Percentiles rank a stretch among this genome's conserved stretches.
phyloP scores from a whole-genome alignment of 139 green algal species.

The Closterium sp. region DNA sequence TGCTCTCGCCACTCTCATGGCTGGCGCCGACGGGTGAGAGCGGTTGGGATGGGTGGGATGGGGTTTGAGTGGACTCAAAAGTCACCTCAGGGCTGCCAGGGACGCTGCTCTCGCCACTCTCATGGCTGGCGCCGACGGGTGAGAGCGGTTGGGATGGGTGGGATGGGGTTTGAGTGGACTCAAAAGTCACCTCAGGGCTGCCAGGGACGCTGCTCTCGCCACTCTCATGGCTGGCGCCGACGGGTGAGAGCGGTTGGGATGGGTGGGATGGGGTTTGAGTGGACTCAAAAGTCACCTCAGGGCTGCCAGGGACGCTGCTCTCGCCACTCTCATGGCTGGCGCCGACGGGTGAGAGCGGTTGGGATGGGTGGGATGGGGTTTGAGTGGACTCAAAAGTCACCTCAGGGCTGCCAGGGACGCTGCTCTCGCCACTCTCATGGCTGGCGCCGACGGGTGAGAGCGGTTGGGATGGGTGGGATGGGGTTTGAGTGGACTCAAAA shows the following conservation, averaged over 20 bases:
- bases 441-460: neutral
- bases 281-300: too few species aligned
- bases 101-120: neutral
- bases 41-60: too few species aligned
- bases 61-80: too few species aligned
- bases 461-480: too few species aligned
- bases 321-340: neutral
- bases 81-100: neutral
- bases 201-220: neutral
- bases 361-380: too few species aligned
- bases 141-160: neutral
- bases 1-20: neutral
- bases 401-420: neutral
- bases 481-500: too few species aligned
- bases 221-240: neutral
- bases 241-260: neutral
- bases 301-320: neutral
- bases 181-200: too few species aligned
- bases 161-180: too few species aligned
- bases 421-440: neutral
- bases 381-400: too few species aligned
- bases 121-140: neutral
- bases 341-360: neutral
- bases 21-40: neutral
- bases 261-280: too few species aligned